These are phyloP conservation scores for Mycogone perniciosa DNA, from an alignment of 2,329 filamentous ascomycete species.

Conservation along the genomic window DNA sequence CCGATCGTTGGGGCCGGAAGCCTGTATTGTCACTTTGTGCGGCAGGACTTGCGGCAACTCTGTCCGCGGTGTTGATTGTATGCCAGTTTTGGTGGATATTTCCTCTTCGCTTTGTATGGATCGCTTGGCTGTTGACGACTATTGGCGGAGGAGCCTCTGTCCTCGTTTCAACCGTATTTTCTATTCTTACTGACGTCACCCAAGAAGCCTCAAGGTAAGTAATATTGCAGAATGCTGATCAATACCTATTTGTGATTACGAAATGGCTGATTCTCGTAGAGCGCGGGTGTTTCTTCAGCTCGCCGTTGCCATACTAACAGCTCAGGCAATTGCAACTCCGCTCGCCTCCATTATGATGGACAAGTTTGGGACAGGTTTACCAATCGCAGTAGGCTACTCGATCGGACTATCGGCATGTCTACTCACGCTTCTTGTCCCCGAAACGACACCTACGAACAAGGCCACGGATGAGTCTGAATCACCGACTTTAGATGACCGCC, in stretches of 20 bases:
- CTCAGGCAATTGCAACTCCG: slow-evolving; percentile 1
- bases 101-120: slow-evolving; percentile 1
- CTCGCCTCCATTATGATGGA: slow-evolving; percentile 1
- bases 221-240: not conserved
- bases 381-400: not conserved
- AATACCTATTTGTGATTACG: not conserved
- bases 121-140: not conserved
- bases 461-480: not conserved
- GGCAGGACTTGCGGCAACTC: not conserved
- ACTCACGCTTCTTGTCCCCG: not conserved
- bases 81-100: slow-evolving; percentile 7
- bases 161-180: not conserved
- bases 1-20: slow-evolving; percentile 1
- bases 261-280: not conserved
- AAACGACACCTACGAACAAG: not conserved
- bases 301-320: not conserved
- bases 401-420: not conserved
- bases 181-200: slow-evolving; percentile 2
- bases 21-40: slow-evolving; percentile 1
- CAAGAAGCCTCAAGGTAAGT: not conserved
- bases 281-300: not conserved
- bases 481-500: not conserved
- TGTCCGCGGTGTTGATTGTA: not conserved
- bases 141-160: slow-evolving; percentile 3
- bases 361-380: not conserved